These are phyloP conservation scores for Starmerella sirachaensis DNA, from an alignment of 805 yeast species.

Conservation along the genomic window DNA sequence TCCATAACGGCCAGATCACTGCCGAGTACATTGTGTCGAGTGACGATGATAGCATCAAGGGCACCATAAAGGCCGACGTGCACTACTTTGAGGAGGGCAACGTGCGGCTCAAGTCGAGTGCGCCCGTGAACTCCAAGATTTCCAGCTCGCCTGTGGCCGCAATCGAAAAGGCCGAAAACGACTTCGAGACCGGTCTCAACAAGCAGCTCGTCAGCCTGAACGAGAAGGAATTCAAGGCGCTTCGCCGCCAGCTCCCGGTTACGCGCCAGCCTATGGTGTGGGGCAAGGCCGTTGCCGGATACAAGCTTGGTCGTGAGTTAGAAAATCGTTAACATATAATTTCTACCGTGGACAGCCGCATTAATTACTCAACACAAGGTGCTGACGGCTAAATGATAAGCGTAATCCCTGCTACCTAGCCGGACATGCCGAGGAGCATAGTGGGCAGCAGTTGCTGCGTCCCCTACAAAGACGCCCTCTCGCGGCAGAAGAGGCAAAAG, in stretches of 20 bases:
- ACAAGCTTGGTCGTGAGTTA: conserved; percentile 51
- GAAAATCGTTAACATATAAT: conserved; percentile 14
- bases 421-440: too few relatives aligned
- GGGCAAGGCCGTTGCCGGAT: conserved; percentile 88
- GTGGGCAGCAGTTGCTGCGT: too few relatives aligned
- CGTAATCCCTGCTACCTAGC: too few relatives aligned
- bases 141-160: conserved; percentile 23
- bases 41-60: conserved; percentile 32
- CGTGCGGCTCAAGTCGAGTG: conserved; percentile 54
- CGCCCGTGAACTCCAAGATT: conserved; percentile 21
- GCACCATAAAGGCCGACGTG: conserved; percentile 54
- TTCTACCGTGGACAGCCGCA: too few relatives aligned
- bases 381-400: too few relatives aligned
- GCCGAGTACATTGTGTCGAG: conserved; percentile 44
- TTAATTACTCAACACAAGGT: too few relatives aligned
- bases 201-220: conserved; percentile 58
- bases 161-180: conserved; percentile 41
- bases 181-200: conserved; percentile 48
- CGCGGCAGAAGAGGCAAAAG: too few relatives aligned
- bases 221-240: conserved; percentile 65
- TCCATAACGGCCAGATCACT: conserved; percentile 82
- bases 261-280: conserved; percentile 86
- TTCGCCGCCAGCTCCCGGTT: conserved; percentile 84
- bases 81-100: conserved; percentile 96
- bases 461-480: too few relatives aligned